Evolutionary conservation across 1,139 yeast species (phyloP), one percentile per base, ranked within the genome.

Genomic region (Debaryomyces robertsiae): DNA sequence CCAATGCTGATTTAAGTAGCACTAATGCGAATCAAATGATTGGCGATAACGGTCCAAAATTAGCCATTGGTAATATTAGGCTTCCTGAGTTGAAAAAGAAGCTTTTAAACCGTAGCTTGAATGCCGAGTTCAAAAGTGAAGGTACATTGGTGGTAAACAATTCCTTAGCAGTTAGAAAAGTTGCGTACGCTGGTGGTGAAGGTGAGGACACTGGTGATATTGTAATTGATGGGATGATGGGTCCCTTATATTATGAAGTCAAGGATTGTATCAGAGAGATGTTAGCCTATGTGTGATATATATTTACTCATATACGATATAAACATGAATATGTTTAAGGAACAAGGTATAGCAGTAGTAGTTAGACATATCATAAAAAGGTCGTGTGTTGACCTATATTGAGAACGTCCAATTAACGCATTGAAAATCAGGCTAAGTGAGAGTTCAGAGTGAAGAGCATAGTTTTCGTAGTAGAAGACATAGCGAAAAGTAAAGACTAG

Each of bases 81-180:
- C 69, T 93, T 27, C 88, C 95, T 0, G 96, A 90, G 51, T 69
- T 93, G 43, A 84, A 87, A 53, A 80, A 81, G 53, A 76, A 75
- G 44, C 68, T 91, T 36, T 63, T 75, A 22, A 69, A 73, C 14
- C 64, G 67, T 39, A 85, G 88, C 41, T 78, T 85, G 52, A 71
- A 72, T 42, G 96, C 96, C 0, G 97, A 91, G 55, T 89, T 93
- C 59, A 82, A 86, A 57, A 94, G 97, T 42, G 97, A 90, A 58
- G 98, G 98, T 58, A 82, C 91, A 0, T 67, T 93, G 39, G 95
- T 91, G 6, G 86, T 95, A 29, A 91, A 91, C 54, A 87, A 85
- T 45, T 69, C 69, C 41, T 77, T 93, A 18, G 84, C 91, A 1
- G 80, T 93, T 6, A 70, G 89, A 44, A 91, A 93, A 60, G 74